phyloP scores from a whole-genome alignment of 257 asterid species.

The Solanum acaule region DNA sequence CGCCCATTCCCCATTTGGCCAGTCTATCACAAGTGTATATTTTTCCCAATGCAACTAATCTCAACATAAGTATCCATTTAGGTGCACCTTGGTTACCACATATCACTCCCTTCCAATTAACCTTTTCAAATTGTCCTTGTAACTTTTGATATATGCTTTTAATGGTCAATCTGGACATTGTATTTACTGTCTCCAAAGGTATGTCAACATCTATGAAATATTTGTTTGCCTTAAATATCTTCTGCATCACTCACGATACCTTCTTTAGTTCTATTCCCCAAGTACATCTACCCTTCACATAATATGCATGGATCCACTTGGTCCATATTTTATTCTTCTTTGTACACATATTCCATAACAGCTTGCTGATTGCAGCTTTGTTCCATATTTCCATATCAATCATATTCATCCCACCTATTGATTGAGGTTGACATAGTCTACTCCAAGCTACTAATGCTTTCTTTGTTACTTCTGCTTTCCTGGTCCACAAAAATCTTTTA shows the following conservation, averaged over 20 bases:
- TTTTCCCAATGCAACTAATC: neutral
- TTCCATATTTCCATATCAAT: neutral
- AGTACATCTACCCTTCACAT: neutral
- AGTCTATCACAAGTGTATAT: neutral
- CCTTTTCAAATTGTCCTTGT: neutral
- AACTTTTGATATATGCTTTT: neutral
- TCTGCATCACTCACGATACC: neutral
- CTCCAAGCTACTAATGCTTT: neutral
- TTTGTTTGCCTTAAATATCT: neutral
- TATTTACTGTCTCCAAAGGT: neutral
- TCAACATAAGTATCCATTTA: neutral
- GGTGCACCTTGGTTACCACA: neutral
- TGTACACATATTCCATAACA: neutral
- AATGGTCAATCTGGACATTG: neutral
- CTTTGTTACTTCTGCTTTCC: too few species aligned
- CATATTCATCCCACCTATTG: neutral
- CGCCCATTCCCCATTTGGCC: neutral
- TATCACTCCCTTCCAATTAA: neutral
- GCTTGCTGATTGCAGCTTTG: too few species aligned
- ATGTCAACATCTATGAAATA: neutral
- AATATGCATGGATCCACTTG: neutral
- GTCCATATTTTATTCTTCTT: neutral
- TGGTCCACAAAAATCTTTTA: too few species aligned
- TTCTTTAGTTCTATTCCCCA: neutral
- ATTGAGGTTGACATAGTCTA: neutral